Evolutionary conservation across 108 stramenopile species (phyloP).

Genomic region (Schizochytrium sp.): DNA sequence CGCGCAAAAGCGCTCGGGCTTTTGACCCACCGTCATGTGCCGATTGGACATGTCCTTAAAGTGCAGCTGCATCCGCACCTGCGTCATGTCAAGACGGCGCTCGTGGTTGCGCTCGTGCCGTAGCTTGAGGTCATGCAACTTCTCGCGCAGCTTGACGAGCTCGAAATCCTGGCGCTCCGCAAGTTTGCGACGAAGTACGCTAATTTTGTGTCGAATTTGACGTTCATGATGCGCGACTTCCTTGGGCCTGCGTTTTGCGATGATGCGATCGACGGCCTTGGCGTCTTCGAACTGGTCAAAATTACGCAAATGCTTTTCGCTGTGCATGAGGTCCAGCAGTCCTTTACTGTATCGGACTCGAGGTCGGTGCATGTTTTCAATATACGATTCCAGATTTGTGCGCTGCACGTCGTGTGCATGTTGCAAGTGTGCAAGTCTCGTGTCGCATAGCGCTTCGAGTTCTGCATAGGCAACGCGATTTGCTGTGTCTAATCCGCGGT

Average conservation of each 20-base stretch:
- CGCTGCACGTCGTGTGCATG: background rate
- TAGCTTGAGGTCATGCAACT: background rate
- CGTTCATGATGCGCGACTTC: background rate
- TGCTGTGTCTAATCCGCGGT: no score
- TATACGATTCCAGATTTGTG: background rate
- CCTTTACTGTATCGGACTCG: background rate
- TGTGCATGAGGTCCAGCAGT: constrained; percentile 6
- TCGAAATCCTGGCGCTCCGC: background rate
- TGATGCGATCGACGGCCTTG: background rate
- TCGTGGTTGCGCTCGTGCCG: background rate
- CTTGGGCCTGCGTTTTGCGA: background rate
- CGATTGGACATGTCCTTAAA: background rate
- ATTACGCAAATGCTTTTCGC: background rate
- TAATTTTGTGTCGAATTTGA: background rate
- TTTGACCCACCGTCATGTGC: background rate
- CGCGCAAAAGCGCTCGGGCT: background rate
- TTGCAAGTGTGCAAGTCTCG: background rate
- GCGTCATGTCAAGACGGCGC: background rate
- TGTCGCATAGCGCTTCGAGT: background rate
- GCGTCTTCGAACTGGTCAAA: background rate
- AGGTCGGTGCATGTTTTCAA: background rate
- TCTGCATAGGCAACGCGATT: background rate
- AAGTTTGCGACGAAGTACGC: background rate
- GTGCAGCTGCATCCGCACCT: background rate
- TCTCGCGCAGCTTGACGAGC: background rate